These are phyloP conservation scores for Gossypium davidsonii DNA, from an alignment of 441 rosid species.

Conservation along the genomic window DNA sequence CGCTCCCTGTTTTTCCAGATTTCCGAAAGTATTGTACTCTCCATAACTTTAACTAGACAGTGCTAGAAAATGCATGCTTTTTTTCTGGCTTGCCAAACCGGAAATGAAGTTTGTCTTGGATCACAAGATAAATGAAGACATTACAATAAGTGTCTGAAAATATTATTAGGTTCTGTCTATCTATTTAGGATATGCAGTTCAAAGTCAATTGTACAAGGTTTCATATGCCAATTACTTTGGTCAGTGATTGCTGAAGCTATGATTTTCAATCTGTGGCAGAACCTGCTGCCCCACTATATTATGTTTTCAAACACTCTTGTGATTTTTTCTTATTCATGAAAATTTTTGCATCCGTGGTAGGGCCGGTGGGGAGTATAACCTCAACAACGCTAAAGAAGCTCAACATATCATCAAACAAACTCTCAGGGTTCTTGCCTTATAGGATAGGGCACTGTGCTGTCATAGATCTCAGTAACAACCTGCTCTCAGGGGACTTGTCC, in stretches of 20 bases:
- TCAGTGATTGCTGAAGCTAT: background rate
- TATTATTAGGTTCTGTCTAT: background rate
- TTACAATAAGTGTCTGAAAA: background rate
- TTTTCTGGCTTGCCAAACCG: too few species aligned
- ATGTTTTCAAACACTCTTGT: background rate
- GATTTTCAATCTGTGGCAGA: background rate
- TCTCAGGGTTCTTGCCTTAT: constrained; percentile 48
- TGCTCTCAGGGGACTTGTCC: constrained; percentile 47
- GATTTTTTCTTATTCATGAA: background rate
- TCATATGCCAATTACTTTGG: background rate
- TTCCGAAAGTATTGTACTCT: background rate
- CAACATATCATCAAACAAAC: constrained; percentile 52
- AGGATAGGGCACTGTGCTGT: constrained; percentile 48
- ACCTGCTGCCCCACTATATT: background rate
- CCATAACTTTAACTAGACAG: too few species aligned
- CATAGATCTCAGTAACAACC: constrained; percentile 53
- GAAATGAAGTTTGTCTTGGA: background rate
- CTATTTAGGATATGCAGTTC: background rate
- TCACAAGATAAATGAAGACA: background rate
- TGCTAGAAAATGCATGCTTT: too few species aligned
- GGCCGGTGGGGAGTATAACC: constrained; percentile 52
- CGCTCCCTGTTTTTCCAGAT: background rate
- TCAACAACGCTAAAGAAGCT: constrained; percentile 55
- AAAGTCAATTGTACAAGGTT: background rate
- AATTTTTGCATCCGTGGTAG: constrained; percentile 30